Evolutionary conservation across 805 yeast species (phyloP).

Genomic region (Wickerhamomyces canadensis): DNA sequence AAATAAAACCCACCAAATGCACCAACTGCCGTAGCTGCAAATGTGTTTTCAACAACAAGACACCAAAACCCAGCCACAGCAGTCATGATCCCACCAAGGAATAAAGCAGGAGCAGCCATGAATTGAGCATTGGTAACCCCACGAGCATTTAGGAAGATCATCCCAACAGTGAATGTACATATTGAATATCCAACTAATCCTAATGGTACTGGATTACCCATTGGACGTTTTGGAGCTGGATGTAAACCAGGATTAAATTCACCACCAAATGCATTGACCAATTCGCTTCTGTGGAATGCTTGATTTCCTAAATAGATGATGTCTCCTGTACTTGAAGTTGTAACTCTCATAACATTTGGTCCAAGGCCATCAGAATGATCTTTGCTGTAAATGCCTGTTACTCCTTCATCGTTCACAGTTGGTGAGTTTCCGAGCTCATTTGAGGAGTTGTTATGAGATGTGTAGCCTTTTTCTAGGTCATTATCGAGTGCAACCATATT

Average conservation of each 20-base stretch:
- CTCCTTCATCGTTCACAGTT: neutral
- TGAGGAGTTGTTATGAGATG: too few relatives aligned
- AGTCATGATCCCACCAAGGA: constrained; percentile 46
- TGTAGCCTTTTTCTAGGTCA: too few relatives aligned
- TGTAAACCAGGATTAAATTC: constrained; percentile 38
- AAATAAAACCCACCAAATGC: constrained; percentile 55
- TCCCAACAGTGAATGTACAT: constrained; percentile 42
- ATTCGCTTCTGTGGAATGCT: constrained; percentile 39
- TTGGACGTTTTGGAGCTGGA: constrained; percentile 22
- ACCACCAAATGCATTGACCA: constrained; percentile 56
- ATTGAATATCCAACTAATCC: constrained; percentile 46
- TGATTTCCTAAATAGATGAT: constrained; percentile 25
- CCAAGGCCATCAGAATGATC: neutral
- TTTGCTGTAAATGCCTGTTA: neutral
- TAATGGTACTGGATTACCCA: constrained; percentile 43
- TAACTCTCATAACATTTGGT: neutral
- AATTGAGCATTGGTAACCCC: constrained; percentile 38
- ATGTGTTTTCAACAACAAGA: constrained; percentile 44
- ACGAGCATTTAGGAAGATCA: constrained; percentile 40
- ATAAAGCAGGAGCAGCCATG: constrained; percentile 40
- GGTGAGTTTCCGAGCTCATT: too few relatives aligned
- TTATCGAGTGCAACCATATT: too few relatives aligned
- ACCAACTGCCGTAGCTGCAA: constrained; percentile 48
- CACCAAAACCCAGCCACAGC: constrained; percentile 48
- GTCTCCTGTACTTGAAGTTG: constrained; percentile 5